Base-by-base conservation (phyloP, 306 rosid species). In the cucumber (Cucumis sativus) region DNA sequence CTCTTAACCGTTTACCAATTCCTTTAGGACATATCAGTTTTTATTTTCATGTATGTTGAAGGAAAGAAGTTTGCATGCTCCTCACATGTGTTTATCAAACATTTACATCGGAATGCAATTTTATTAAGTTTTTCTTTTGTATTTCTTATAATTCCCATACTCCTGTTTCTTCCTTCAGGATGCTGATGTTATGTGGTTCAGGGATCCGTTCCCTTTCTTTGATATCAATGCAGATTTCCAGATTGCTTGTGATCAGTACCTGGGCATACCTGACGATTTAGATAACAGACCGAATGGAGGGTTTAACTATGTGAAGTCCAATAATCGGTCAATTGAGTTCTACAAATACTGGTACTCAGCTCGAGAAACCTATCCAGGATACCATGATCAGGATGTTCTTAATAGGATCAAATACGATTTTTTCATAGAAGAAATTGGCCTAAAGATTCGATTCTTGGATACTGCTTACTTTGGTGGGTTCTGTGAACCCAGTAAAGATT, bases 171-270 rank as follows among this genome's bases (percentile, higher is more conserved):
- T 77, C 67, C 80, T 84, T 56, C 89, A 95, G 98, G 99, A 95
- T 90, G 98, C 91, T 51, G 99, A 95, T 85, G 49, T 91, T 84
- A 92, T 95, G 99, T 95, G 99, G 99, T 88, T 95, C 83, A 89
- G 97, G 85, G 83, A 95, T 70, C 99, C 99, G 47, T 92, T 95
- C 86, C 99, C 97, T 14, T 82, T 18, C 72, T 89, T 95, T 83
- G 79, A 88, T 72, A 54, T 18, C 18, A 89, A 87, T 80, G 97
- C 89, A 23, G 99, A 95, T 85, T 88, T 95, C 82, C 99, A 95
- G 85, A 89, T 91, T 66, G 97, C 99, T 11, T 92, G 99, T 47
- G 97, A 95, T 81, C 84, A 90, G 80, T 95, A 88, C 91, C 81
- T 89, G 8, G 99, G 99, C 45, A 81, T 17, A 76, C 82, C 85